phyloP scores from a whole-genome alignment of 306 rosid genomes.

The Trifolium repens region DNA sequence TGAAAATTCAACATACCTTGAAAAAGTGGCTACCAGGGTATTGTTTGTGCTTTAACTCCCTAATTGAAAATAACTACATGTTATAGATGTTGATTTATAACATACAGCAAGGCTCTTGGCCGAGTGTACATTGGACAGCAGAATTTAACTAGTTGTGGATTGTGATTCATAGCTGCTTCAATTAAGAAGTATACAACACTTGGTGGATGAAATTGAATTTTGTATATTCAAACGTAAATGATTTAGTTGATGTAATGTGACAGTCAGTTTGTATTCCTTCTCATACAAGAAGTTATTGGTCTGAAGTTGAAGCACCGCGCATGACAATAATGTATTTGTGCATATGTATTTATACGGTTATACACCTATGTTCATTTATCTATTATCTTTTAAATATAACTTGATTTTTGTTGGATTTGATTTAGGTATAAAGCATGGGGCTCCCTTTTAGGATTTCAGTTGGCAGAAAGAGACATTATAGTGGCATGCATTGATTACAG shows the following conservation, averaged over 20 bases:
- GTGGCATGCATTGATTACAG: slow-evolving; percentile 96
- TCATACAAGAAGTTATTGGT: slow-evolving; percentile 18
- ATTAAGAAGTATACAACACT: neutral
- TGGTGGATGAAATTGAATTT: slow-evolving; percentile 34
- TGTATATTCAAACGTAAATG: neutral
- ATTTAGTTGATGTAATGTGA: slow-evolving; percentile 15
- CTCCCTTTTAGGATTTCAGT: slow-evolving; percentile 79
- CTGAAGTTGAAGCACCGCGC: slow-evolving; percentile 6
- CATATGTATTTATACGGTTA: neutral
- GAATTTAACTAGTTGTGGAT: slow-evolving; percentile 25
- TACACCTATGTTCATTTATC: slow-evolving; percentile 7
- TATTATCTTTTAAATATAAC: slow-evolving; percentile 35
- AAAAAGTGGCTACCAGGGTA: slow-evolving; percentile 25
- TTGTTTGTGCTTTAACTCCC: slow-evolving; percentile 25
- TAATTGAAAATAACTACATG: slow-evolving; percentile 24
- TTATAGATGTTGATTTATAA: slow-evolving; percentile 24
- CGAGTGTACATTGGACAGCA: neutral
- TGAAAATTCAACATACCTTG: slow-evolving; percentile 31
- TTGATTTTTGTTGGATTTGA: slow-evolving; percentile 43
- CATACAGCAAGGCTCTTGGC: slow-evolving; percentile 16
- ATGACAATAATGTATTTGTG: slow-evolving; percentile 12
- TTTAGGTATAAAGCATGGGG: slow-evolving; percentile 99
- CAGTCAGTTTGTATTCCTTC: slow-evolving; percentile 23
- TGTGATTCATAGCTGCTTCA: slow-evolving; percentile 24
- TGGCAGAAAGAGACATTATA: slow-evolving; percentile 86